These are phyloP conservation scores for Agaricales sp. DNA, from an alignment of 1,284 basidiomycete species.

Conservation along the genomic window DNA sequence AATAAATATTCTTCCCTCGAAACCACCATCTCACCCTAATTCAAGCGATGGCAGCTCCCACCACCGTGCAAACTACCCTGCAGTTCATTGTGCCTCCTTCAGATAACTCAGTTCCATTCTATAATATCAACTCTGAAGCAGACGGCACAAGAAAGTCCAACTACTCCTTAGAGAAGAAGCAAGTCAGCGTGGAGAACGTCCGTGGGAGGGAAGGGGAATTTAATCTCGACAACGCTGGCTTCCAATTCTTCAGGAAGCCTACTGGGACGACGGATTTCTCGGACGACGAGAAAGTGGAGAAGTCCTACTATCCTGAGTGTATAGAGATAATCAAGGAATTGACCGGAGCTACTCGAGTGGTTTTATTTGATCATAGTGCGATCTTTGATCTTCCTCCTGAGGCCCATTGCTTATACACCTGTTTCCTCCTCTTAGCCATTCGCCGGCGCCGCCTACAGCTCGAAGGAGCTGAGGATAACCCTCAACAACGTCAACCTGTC, in stretches of 20 bases:
- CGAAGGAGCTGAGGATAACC: constrained; percentile 11
- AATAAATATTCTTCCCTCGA: too few species aligned
- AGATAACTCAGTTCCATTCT: neutral
- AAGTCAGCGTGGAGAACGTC: neutral
- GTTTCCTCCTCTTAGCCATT: neutral
- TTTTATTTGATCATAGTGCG: constrained; percentile 49
- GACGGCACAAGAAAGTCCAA: neutral
- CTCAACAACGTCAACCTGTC: constrained; percentile 34
- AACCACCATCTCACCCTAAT: too few species aligned
- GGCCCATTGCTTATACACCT: neutral
- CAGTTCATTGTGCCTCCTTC: neutral
- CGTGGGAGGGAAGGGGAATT: neutral
- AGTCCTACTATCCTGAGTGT: constrained; percentile 41
- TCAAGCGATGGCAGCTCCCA: neutral
- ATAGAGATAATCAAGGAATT: constrained; percentile 38
- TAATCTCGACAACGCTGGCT: neutral
- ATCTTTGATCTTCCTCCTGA: constrained; percentile 1
- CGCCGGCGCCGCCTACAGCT: neutral
- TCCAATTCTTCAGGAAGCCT: neutral
- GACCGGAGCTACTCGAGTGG: constrained; percentile 37
- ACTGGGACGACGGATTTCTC: neutral
- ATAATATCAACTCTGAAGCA: neutral
- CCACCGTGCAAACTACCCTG: neutral
- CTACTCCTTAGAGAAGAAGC: neutral
- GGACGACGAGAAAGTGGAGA: neutral